Conservation (phyloP, 352 stramenopile genomes). For the Phytophthora cactorum region DNA sequence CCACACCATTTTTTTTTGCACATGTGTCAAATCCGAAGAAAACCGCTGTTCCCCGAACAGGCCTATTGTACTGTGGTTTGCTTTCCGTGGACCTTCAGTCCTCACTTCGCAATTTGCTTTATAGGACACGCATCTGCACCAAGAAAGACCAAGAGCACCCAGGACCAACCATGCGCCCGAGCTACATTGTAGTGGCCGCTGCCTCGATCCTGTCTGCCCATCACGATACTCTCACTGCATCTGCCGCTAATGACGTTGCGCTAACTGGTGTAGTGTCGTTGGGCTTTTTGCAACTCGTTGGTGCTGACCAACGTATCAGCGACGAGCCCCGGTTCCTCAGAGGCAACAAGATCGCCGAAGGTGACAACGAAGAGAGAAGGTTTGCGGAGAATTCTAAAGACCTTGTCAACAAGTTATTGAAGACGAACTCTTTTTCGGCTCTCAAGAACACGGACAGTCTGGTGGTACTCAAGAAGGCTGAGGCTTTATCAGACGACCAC, state of each 20-base stretch:
- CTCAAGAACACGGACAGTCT: no score
- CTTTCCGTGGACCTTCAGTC: no score
- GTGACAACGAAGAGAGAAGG: not conserved
- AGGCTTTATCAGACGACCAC: no score
- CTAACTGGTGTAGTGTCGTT: not conserved
- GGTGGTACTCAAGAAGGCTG: accelerated
- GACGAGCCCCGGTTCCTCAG: not conserved
- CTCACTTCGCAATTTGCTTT: no score
- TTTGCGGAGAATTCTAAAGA: not conserved
- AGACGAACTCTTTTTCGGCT: no score
- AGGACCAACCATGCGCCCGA: not conserved
- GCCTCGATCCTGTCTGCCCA: not conserved
- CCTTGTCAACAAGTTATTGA: no score
- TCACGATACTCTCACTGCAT: not conserved
- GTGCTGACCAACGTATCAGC: not conserved
- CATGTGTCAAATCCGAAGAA: no score
- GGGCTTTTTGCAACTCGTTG: not conserved
- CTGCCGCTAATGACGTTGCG: not conserved
- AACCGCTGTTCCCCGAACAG: no score
- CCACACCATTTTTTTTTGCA: no score
- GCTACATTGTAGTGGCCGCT: not conserved
- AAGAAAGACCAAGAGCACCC: not conserved
- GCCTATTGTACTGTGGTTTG: no score
- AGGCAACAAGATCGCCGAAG: not conserved
- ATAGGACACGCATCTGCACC: no score